These are phyloP conservation scores for Capronia coronata DNA, from an alignment of 2,329 filamentous ascomycete species.

Conservation along the genomic window DNA sequence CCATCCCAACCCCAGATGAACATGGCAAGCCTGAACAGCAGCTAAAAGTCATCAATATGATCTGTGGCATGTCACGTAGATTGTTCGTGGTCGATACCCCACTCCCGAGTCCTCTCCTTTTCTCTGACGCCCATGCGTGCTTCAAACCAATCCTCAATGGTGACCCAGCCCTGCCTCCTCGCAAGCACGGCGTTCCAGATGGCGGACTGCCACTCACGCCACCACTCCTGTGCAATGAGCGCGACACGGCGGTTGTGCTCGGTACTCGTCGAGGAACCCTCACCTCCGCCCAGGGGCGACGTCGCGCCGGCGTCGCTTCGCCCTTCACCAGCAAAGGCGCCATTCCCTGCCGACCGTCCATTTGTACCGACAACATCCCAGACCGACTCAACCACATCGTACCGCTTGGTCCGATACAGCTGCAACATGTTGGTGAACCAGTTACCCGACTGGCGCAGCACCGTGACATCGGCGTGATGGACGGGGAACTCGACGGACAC, in stretches of 20 bases:
- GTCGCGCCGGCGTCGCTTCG: background rate
- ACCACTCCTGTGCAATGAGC: slow-evolving; percentile 27
- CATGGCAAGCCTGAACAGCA: no score
- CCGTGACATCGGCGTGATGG: slow-evolving; percentile 24
- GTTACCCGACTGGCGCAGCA: slow-evolving; percentile 26
- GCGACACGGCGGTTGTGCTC: slow-evolving; percentile 1
- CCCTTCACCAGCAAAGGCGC: slow-evolving; percentile 1
- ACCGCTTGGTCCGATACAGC: slow-evolving; percentile 27
- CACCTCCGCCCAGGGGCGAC: background rate
- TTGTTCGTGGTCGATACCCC: slow-evolving; percentile 11
- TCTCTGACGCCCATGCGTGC: slow-evolving; percentile 19
- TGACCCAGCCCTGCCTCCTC: slow-evolving; percentile 16
- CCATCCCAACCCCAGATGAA: no score
- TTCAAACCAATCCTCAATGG: slow-evolving; percentile 23
- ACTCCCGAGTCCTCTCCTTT: slow-evolving; percentile 15
- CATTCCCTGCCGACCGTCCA: background rate
- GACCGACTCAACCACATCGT: slow-evolving; percentile 27
- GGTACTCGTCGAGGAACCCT: background rate
- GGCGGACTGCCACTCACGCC: slow-evolving; percentile 28
- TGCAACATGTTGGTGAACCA: slow-evolving; percentile 28
- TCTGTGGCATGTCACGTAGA: no score
- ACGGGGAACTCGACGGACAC: slow-evolving; percentile 28
- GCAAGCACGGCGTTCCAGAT: slow-evolving; percentile 23
- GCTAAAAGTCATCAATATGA: no score
- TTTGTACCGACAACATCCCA: slow-evolving; percentile 26